Evolutionary conservation across 306 rosid genomes (phyloP).

Genomic region (Pyrus communis): DNA sequence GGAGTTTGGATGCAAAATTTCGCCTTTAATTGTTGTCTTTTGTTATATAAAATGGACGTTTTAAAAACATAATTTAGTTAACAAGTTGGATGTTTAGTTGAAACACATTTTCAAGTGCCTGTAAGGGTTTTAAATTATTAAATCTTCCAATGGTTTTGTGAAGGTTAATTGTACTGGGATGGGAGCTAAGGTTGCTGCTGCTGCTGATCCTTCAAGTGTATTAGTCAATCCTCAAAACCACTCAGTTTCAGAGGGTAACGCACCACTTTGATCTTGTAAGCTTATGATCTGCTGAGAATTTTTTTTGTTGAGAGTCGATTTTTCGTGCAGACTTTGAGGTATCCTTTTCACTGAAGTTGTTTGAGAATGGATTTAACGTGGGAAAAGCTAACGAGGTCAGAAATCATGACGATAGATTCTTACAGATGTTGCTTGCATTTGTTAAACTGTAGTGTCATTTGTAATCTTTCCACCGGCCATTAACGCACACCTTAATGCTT

Average conservation of each 20-base stretch:
- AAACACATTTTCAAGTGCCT: neutral
- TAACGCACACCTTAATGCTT: neutral
- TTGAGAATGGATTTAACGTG: constrained; percentile 27
- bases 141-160: neutral
- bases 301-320: neutral
- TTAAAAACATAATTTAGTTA: neutral
- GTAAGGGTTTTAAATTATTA: neutral
- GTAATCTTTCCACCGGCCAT: neutral
- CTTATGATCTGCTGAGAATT: neutral
- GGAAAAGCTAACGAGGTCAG: constrained; percentile 34
- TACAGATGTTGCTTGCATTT: neutral
- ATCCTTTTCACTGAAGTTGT: constrained; percentile 30
- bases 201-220: constrained; percentile 7
- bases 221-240: constrained; percentile 1
- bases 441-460: neutral
- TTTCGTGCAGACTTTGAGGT: constrained; percentile 34
- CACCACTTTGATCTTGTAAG: neutral
- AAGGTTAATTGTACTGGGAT: neutral
- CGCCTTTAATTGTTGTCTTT: neutral
- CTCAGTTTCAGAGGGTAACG: constrained; percentile 22
- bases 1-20: no score
- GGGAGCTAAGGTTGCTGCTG: constrained; percentile 14
- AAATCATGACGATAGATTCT: neutral
- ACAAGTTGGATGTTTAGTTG: neutral
- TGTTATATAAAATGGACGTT: neutral